Percentiles rank a stretch among this genome's conserved stretches.
These are phyloP conservation scores for Bretschneidera sinensis DNA, from an alignment of 345 rosid genomes.

Conservation along the genomic window DNA sequence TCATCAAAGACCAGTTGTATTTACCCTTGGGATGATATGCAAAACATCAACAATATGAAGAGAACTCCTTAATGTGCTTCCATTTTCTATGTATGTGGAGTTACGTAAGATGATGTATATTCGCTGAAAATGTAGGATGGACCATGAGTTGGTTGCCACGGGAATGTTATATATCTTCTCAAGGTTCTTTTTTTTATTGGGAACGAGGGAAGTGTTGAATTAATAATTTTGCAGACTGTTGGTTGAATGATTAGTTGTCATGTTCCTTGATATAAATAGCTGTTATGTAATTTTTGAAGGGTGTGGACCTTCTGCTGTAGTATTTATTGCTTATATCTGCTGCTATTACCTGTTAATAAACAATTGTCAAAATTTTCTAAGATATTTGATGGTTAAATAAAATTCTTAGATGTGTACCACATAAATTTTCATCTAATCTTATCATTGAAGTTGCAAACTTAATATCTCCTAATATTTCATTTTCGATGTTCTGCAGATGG, in stretches of 20 bases:
- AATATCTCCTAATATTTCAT: slow-evolving; percentile 6
- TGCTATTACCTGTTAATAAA: too few relatives aligned
- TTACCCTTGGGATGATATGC: not conserved
- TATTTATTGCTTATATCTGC: too few relatives aligned
- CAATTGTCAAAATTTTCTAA: not conserved
- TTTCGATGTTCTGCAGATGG: slow-evolving; percentile 28
- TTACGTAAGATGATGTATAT: too few relatives aligned
- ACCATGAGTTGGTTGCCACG: not conserved
- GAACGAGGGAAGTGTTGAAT: not conserved
- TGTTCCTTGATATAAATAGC: too few relatives aligned
- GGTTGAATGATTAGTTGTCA: too few relatives aligned
- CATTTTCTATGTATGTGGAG: not conserved
- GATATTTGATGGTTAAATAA: slow-evolving; percentile 6
- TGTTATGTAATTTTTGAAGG: too few relatives aligned
- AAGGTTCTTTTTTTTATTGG: not conserved
- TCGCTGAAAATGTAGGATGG: too few relatives aligned
- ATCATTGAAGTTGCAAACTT: slow-evolving; percentile 3
- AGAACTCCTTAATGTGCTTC: not conserved
- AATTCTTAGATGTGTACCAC: not conserved
- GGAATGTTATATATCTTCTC: not conserved
- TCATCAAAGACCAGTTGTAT: not conserved
- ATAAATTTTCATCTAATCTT: not conserved
- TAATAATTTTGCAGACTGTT: too few relatives aligned
- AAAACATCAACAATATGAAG: not conserved
- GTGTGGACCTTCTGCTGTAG: too few relatives aligned